Evolutionary conservation across 306 rosid genomes (phyloP), one percentile per base, ranked within the genome.

Genomic region (Cicer chorassanicum): DNA sequence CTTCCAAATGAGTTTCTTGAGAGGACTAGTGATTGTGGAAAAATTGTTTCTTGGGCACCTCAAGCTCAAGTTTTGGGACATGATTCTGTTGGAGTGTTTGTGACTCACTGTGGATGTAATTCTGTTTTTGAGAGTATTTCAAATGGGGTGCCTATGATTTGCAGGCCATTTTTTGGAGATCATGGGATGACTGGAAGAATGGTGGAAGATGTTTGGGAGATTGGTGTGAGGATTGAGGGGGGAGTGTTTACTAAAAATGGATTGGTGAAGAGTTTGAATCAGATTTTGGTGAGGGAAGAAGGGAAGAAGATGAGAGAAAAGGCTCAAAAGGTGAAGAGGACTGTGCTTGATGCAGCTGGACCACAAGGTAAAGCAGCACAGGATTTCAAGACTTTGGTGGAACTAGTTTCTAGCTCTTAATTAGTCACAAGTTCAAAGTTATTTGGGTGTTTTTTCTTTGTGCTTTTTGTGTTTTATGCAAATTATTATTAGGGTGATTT

Each of bases 91-190:
- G 86, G 82, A 1, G 84, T 85, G 24, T 82, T 75, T 53, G 84
- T 87, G 83, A 83, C 89, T 6, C 93, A 89, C 3, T 65, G 82
- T 41, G 91, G 88, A 10, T 39, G 77, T 18, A 87, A 85, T 80
- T 85, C 91, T 0, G 86, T 85, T 3, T 70, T 10, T 40, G 91
- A 89, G 74, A 72, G 88, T 39, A 53, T 89, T 9, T 79, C 77
- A 2, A 75, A 65, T 45, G 87, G 82, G 13, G 90, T 88, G 15
- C 90, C 93, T 1, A 81, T 88, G 86, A 79, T 88, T 2, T 70
- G 82, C 41, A 66, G 88, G 79, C 89, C 86, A 0, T 84, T 70
- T 9, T 86, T 84, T n/a, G 89, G 84, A 34, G 92, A 88, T 53
- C 85, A 88, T 0, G 56, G 44, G 12, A 74, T 88, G 81, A 38